phyloP scores from a whole-genome alignment of 805 yeast species.

The Kuraishia borneana region DNA sequence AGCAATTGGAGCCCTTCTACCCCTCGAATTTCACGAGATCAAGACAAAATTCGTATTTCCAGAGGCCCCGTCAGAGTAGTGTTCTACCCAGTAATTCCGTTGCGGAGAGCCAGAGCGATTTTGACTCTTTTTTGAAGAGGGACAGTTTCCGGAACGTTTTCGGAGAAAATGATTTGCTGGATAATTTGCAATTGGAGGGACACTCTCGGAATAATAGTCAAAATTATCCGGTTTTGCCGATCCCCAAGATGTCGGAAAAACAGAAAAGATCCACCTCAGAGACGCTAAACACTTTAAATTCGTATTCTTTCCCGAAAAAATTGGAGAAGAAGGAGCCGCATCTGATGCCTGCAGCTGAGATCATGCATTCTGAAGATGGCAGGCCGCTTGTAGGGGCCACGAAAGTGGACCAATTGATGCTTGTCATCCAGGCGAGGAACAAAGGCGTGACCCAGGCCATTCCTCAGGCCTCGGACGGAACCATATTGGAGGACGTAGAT shows the following conservation, averaged over 20 bases:
- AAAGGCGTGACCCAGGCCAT: slow-evolving; percentile 61
- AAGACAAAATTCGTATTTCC: slow-evolving; percentile 17
- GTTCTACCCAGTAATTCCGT: slow-evolving; percentile 16
- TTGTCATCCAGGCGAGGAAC: slow-evolving; percentile 80
- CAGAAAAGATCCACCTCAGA: neutral
- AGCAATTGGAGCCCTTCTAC: slow-evolving; percentile 36
- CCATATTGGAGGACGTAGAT: slow-evolving; percentile 37
- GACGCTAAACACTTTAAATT: neutral
- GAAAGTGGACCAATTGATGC: slow-evolving; percentile 83
- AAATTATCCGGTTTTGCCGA: neutral
- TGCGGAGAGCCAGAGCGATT: slow-evolving; percentile 15
- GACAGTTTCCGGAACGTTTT: slow-evolving; percentile 19
- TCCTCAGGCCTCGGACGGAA: slow-evolving; percentile 59
- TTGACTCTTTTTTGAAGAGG: slow-evolving; percentile 23
- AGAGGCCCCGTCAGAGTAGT: slow-evolving; percentile 17
- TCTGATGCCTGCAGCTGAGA: slow-evolving; percentile 34
- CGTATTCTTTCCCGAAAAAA: neutral
- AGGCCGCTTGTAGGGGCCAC: slow-evolving; percentile 76
- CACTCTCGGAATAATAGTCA: slow-evolving; percentile 6
- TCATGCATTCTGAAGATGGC: slow-evolving; percentile 44
- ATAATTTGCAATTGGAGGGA: slow-evolving; percentile 13
- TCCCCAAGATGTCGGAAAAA: slow-evolving; percentile 1
- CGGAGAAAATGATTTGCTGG: slow-evolving; percentile 14
- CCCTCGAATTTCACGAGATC: slow-evolving; percentile 16
- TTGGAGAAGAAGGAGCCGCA: slow-evolving; percentile 5